A percentile compares a stretch with the other conserved stretches of the same genome.
These are phyloP conservation scores for Misopates orontium DNA, from an alignment of 257 asterid species.

Conservation along the genomic window DNA sequence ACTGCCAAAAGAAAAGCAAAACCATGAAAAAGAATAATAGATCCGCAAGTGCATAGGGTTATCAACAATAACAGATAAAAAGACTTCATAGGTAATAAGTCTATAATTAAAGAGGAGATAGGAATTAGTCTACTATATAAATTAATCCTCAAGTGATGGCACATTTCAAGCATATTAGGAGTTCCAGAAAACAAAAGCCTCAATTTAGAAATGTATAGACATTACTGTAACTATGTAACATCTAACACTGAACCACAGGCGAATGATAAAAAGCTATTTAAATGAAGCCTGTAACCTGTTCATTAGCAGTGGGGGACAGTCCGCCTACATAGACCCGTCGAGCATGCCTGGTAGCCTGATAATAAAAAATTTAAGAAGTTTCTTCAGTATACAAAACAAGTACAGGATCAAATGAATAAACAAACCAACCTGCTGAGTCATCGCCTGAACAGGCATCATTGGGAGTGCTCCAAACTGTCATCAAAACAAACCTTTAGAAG, in stretches of 20 bases:
- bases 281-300: conserved; percentile 57
- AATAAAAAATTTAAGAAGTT: neutral
- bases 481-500: neutral
- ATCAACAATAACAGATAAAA: too few relatives aligned
- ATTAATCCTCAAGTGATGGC: too few relatives aligned
- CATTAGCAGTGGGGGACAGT: conserved; percentile 94
- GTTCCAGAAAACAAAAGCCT: too few relatives aligned
- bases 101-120: too few relatives aligned
- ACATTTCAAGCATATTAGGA: too few relatives aligned
- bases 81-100: too few relatives aligned
- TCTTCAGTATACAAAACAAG: neutral
- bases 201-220: too few relatives aligned
- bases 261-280: too few relatives aligned
- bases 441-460: conserved; percentile 89
- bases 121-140: too few relatives aligned
- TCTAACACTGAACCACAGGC: too few relatives aligned
- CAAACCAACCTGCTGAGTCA: conserved; percentile 84
- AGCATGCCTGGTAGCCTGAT: conserved; percentile 96
- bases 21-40: neutral
- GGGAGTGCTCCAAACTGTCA: conserved; percentile 69
- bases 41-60: neutral
- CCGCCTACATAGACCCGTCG: conserved; percentile 99
- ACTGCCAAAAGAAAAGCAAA: conserved; percentile 42
- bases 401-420: neutral
- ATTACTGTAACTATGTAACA: too few relatives aligned